Base-by-base conservation (phyloP, 768 basidiomycete species). In the Panaeolus cyanescens region DNA sequence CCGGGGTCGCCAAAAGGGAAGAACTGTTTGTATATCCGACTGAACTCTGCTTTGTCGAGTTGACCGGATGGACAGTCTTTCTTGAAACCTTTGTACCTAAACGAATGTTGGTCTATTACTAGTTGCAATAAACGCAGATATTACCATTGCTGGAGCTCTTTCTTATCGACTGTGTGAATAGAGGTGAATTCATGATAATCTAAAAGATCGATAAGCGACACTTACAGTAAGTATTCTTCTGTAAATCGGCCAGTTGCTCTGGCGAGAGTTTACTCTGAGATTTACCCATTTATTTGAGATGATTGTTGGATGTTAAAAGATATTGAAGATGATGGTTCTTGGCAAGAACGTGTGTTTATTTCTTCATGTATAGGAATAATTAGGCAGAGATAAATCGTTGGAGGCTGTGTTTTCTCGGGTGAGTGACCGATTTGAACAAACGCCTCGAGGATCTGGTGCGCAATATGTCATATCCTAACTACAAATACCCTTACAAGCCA, bases 21-120 rank as follows among this genome's bases (percentile, higher is more conserved):
- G 90, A 99, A 99, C 75, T 99, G 97, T 73, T 95, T 95, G 85
- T 99, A 99, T 82, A 99, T 99, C 75, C 91, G 89, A 70, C 91
- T 85, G 79, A 99, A 99, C 74, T 96, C 96, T 59, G 86, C 81
- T 82, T 94, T 97, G 85, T 98, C 92, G 70, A 99, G 87, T 66
- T 95, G 92, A 39, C 97, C 97, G 4, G 94, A 92, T 1, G 97
- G 97, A 73, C 97, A 99, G 77, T 99, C 97, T 77, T 95, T 97
- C 72, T 96, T 87, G 80, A 99, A 99, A 50, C 97, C 97, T 77
- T 99, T 99, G 85, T 99, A 96, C 96, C 93, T 96, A 59, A 59
- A 57, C 33, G 56, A 55, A 58, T 62, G 30, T 5, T 15, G 37
- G 30, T 31, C 32, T 19, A 25, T 20, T 62, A 64, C 32, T 28